Percentiles rank a stretch among this genome's conserved stretches.
These are phyloP conservation scores for Epichloe bromicola DNA, from an alignment of 2,329 filamentous ascomycete species.

Conservation along the genomic window DNA sequence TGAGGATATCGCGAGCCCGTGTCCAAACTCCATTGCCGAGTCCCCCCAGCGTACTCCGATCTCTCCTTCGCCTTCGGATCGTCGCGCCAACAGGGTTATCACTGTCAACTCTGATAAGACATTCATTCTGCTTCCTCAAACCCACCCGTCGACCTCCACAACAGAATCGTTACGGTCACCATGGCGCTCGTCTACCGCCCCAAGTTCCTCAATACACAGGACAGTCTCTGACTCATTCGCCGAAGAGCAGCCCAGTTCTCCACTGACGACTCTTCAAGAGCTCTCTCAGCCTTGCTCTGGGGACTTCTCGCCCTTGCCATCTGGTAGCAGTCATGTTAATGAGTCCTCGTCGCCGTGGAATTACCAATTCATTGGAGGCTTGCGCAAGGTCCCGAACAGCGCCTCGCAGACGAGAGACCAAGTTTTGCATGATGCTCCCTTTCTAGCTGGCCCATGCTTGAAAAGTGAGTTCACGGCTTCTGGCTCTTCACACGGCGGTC, in stretches of 20 bases:
- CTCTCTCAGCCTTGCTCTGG: slow-evolving; percentile 9
- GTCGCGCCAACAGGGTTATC: slow-evolving; percentile 26
- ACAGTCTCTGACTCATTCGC: slow-evolving; percentile 15
- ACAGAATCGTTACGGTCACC: slow-evolving; percentile 25
- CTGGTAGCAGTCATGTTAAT: slow-evolving; percentile 8
- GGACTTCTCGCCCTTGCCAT: slow-evolving; percentile 8
- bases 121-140: slow-evolving; percentile 35
- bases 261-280: slow-evolving; percentile 35
- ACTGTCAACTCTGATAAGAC: slow-evolving; percentile 44
- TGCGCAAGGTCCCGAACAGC: slow-evolving; percentile 34
- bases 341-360: slow-evolving; percentile 33
- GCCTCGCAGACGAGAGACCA: neutral
- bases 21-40: neutral
- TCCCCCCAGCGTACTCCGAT: slow-evolving; percentile 2
- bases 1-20: neutral
- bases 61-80: slow-evolving; percentile 15
- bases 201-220: slow-evolving; percentile 31
- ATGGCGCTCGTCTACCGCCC: slow-evolving; percentile 30
- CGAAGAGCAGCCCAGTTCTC: slow-evolving; percentile 35
- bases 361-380: slow-evolving; percentile 39
- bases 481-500: neutral
- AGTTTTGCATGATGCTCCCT: neutral
- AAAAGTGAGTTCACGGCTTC: neutral
- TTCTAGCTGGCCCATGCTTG: neutral
- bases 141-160: slow-evolving; percentile 16